Percentiles rank a stretch among this genome's conserved stretches.
phyloP scores from a whole-genome alignment of 352 stramenopile genomes.

The Phytophthora pluvialis region DNA sequence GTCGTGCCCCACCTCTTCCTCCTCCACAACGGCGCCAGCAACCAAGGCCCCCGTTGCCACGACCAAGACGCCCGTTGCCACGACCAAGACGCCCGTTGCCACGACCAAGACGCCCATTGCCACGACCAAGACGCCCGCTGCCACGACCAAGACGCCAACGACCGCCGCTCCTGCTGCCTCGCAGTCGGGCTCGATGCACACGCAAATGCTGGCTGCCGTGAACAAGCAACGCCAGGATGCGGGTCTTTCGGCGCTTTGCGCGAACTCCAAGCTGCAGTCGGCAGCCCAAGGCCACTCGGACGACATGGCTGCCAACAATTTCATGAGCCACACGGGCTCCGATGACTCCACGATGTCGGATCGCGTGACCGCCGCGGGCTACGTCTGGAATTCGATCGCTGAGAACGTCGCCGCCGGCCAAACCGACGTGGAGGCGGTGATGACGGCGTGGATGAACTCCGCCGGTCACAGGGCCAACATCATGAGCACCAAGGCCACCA shows the following conservation, averaged over 20 bases:
- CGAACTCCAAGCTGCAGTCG: conserved; percentile 37
- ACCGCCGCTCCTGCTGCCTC: conserved; percentile 3
- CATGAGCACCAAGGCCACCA: conserved; percentile 29
- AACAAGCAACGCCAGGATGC: conserved; percentile 47
- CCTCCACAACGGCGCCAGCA: neutral
- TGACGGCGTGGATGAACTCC: conserved; percentile 50
- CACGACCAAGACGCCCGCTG: conserved; percentile 4
- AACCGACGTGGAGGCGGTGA: conserved; percentile 33
- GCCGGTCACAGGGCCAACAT: conserved; percentile 37
- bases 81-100: conserved; percentile 12
- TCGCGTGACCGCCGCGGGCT: conserved; percentile 46
- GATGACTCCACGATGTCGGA: conserved; percentile 40
- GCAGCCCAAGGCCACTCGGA: conserved; percentile 34
- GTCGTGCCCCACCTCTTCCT: conserved; percentile 21
- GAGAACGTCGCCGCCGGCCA: conserved; percentile 59
- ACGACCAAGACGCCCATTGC: no score
- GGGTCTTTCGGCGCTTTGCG: conserved; percentile 38
- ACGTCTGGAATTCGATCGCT: conserved; percentile 44
- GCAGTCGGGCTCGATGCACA: conserved; percentile 22
- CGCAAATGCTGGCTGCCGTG: conserved; percentile 47
- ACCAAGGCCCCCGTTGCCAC: conserved; percentile 22
- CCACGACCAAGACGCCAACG: neutral
- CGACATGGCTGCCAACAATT: conserved; percentile 53
- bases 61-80: conserved; percentile 20
- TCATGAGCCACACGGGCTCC: conserved; percentile 53